A percentile compares a stretch with the other conserved stretches of the same genome.
These are phyloP conservation scores for Thielaviopsis cerberus DNA, from an alignment of 2,329 filamentous ascomycete genomes.

Conservation along the genomic window DNA sequence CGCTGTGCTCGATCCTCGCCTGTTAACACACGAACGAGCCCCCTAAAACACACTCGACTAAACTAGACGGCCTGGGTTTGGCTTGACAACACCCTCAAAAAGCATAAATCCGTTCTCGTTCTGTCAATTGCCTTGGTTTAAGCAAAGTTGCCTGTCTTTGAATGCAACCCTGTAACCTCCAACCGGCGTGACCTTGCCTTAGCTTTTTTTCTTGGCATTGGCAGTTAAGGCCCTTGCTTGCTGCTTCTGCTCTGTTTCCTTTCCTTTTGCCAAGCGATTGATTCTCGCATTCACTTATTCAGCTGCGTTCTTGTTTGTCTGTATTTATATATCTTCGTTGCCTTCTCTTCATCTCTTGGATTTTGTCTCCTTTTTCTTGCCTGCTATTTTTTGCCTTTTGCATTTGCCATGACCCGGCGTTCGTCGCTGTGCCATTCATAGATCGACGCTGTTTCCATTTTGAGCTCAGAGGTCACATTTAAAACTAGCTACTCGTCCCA, in stretches of 20 bases:
- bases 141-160: not conserved
- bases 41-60: too few relatives aligned
- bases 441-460: not conserved
- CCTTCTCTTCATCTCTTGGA: not conserved
- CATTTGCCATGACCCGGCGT: not conserved
- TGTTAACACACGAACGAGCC: too few relatives aligned
- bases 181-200: not conserved
- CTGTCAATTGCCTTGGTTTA: too few relatives aligned
- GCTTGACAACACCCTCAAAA: too few relatives aligned
- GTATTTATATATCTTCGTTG: not conserved
- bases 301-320: not conserved
- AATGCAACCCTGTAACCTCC: not conserved
- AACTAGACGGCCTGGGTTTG: too few relatives aligned
- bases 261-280: not conserved
- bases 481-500: not conserved
- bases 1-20: too few relatives aligned
- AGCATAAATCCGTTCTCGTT: too few relatives aligned
- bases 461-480: not conserved
- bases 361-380: not conserved
- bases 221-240: not conserved
- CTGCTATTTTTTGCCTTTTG: not conserved
- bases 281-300: not conserved
- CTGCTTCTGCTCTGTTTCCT: not conserved
- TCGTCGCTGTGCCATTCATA: not conserved
- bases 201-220: not conserved